A percentile compares a stretch with the other conserved stretches of the same genome.
phyloP scores from a whole-genome alignment of 2,329 filamentous ascomycete genomes.

The Diaporthe caulivora region DNA sequence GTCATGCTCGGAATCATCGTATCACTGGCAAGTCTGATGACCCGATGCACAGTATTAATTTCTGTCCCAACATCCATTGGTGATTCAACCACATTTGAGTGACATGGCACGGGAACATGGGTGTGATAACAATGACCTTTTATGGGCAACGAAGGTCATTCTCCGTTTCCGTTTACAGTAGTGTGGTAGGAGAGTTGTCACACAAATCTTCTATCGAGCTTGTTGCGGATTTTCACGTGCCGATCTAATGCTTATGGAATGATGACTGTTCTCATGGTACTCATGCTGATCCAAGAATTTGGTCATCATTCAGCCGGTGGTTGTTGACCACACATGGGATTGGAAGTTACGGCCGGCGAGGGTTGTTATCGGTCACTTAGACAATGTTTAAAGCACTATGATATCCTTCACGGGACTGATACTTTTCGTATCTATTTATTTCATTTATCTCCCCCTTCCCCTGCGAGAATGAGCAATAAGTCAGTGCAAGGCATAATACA shows the following conservation, averaged over 20 bases:
- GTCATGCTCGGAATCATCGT: not conserved
- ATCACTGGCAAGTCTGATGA: not conserved
- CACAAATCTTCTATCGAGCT: slow-evolving; percentile 7
- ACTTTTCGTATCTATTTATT: not conserved
- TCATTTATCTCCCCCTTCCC: not conserved
- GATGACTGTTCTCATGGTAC: not conserved
- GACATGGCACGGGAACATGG: not conserved
- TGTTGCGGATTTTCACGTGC: not conserved
- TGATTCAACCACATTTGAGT: not conserved
- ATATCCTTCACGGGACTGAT: not conserved
- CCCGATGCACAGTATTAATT: not conserved
- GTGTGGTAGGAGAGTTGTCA: not conserved
- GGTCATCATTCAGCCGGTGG: not conserved
- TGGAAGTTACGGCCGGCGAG: not conserved
- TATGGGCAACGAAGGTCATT: slow-evolving; percentile 1
- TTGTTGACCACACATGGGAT: not conserved
- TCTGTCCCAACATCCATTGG: not conserved
- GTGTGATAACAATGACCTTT: not conserved
- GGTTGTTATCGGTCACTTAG: not conserved
- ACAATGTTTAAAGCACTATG: not conserved
- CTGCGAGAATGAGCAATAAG: not conserved
- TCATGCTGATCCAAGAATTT: not conserved
- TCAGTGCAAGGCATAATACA: not conserved
- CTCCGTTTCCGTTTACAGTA: not conserved
- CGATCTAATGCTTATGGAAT: slow-evolving; percentile 6